phyloP scores from a whole-genome alignment of 768 basidiomycete species.

The Suillus sp. region DNA sequence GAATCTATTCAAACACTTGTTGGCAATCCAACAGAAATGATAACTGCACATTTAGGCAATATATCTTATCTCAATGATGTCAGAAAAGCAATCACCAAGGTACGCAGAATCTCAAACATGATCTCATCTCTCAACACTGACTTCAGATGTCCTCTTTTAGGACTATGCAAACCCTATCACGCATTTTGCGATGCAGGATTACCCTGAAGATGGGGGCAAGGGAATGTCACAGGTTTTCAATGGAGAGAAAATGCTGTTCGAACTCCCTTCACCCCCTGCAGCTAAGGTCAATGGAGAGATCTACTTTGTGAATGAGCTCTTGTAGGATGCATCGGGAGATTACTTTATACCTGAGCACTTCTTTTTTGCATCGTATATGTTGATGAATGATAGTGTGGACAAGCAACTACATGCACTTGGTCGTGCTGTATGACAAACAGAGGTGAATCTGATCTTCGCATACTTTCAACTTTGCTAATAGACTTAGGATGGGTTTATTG shows the following conservation, averaged over 20 bases:
- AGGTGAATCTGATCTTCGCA: not conserved
- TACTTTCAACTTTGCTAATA: not conserved
- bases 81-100: conserved; percentile 20
- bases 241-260: conserved; percentile 31
- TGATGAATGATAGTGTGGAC: not conserved
- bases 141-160: conserved; percentile 14
- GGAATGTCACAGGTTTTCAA: conserved; percentile 29
- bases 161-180: conserved; percentile 31
- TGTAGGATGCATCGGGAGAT: not conserved
- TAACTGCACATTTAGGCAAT: conserved; percentile 24
- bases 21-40: conserved; percentile 26
- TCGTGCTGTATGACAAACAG: conserved; percentile 12
- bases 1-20: conserved; percentile 20
- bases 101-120: conserved; percentile 12
- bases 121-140: not conserved
- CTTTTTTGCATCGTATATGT: conserved; percentile 14
- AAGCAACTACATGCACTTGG: conserved; percentile 9
- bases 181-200: conserved; percentile 27
- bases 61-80: conserved; percentile 29
- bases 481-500: conserved; percentile 15
- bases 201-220: conserved; percentile 27
- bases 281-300: conserved; percentile 20
- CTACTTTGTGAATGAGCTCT: conserved; percentile 30
- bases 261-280: conserved; percentile 30
- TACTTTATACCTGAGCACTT: conserved; percentile 21